Evolutionary conservation across 306 rosid species (phyloP).

Genomic region (Rosa rugosa): DNA sequence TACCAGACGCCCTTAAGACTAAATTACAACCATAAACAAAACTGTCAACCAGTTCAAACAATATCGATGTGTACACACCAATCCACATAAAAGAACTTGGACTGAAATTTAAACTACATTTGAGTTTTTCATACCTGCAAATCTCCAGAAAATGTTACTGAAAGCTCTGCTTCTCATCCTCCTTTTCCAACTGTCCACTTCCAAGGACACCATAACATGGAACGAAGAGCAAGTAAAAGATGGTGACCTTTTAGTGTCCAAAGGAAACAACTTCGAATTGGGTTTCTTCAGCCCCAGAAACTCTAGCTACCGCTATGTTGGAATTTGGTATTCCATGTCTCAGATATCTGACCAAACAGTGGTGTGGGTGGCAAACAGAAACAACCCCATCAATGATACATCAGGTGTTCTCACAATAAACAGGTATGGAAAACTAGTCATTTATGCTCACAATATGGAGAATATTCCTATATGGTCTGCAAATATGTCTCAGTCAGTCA

Average conservation of each 20-base stretch:
- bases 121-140: background rate
- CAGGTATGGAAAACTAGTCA: slow-evolving; percentile 3
- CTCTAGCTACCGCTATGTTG: slow-evolving; percentile 30
- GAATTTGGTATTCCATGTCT: slow-evolving; percentile 38
- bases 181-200: background rate
- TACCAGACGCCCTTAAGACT: background rate
- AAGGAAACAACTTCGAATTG: slow-evolving; percentile 21
- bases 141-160: background rate
- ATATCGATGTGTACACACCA: background rate
- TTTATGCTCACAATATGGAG: slow-evolving; percentile 4
- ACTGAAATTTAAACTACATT: background rate
- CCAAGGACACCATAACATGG: background rate
- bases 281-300: slow-evolving; percentile 49
- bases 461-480: slow-evolving; percentile 11
- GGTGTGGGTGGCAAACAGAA: slow-evolving; percentile 65
- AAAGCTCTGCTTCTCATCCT: background rate
- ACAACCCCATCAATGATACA: slow-evolving; percentile 29
- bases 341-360: slow-evolving; percentile 9
- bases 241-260: background rate
- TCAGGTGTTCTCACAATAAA: slow-evolving; percentile 10
- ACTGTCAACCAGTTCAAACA: background rate
- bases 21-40: background rate
- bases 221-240: background rate
- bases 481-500: slow-evolving; percentile 2
- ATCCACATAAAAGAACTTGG: background rate